phyloP scores from a whole-genome alignment of 306 rosid species.

The Elaeagnus macrophylla region DNA sequence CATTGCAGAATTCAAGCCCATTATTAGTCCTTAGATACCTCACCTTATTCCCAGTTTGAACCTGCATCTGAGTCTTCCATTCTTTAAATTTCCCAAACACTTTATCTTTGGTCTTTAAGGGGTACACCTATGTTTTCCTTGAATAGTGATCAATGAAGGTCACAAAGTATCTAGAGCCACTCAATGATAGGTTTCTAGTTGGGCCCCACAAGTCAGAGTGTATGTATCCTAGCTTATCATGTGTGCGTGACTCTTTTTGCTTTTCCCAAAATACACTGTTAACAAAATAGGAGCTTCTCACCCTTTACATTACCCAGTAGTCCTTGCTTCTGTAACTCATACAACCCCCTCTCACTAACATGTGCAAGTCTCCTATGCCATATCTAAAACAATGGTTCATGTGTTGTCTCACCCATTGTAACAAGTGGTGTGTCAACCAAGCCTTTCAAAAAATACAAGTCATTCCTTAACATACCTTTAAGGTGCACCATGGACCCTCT shows the following conservation, averaged over 20 bases:
- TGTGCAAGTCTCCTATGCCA: not conserved
- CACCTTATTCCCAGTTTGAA: not conserved
- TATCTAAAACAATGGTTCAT: no score
- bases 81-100: not conserved
- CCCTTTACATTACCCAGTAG: not conserved
- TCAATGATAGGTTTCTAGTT: not conserved
- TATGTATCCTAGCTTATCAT: not conserved
- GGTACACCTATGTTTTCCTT: not conserved
- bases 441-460: not conserved
- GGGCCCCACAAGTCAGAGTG: not conserved
- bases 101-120: not conserved
- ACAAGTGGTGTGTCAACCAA: no score
- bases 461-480: not conserved
- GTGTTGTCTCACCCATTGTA: no score
- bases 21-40: not conserved
- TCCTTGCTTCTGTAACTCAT: not conserved
- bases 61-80: not conserved
- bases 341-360: not conserved
- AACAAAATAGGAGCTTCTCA: not conserved
- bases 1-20: not conserved
- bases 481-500: no score
- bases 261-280: not conserved
- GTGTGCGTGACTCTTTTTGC: not conserved
- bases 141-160: not conserved
- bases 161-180: not conserved